Evolutionary conservation across 2,329 filamentous ascomycete genomes (phyloP).

Genomic region (Chalara sp.): DNA sequence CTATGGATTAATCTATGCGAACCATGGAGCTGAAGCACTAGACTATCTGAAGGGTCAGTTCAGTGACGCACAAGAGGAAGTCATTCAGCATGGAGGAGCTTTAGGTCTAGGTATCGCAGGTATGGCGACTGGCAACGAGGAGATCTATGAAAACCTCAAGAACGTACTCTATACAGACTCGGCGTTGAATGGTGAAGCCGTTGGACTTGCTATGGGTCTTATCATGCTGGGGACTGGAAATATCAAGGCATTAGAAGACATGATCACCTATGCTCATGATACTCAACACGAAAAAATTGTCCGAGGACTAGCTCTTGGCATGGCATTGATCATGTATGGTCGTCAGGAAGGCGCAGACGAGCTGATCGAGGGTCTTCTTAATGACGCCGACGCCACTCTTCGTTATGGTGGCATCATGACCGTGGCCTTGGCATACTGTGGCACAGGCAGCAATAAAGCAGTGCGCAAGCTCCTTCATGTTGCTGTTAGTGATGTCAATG

Average conservation of each 20-base stretch:
- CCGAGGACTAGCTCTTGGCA: constrained; percentile 87
- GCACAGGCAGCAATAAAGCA: constrained; percentile 96
- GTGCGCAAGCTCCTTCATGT: constrained; percentile 92
- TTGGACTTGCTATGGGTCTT: constrained; percentile 91
- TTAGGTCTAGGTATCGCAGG: constrained; percentile 92
- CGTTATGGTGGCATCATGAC: constrained; percentile 98
- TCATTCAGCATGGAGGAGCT: constrained; percentile 94
- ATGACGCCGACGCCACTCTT: constrained; percentile 87
- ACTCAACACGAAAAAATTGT: constrained; percentile 99
- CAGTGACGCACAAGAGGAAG: constrained; percentile 72
- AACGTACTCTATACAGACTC: constrained; percentile 87
- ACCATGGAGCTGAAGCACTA: constrained; percentile 87
- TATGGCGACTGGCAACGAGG: constrained; percentile 89
- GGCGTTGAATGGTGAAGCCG: constrained; percentile 92
- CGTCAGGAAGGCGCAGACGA: constrained; percentile 92
- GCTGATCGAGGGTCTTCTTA: constrained; percentile 86
- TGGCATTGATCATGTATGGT: constrained; percentile 97
- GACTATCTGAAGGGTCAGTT: constrained; percentile 75
- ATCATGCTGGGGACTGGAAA: constrained; percentile 99
- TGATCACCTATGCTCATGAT: constrained; percentile 96
- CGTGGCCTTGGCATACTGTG: constrained; percentile 95
- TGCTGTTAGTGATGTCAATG: constrained; percentile 95
- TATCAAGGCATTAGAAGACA: constrained; percentile 84
- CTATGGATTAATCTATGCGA: constrained; percentile 92
- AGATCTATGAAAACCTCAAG: constrained; percentile 87